phyloP scores from a whole-genome alignment of 345 rosid species.

The Populus ilicifolia region DNA sequence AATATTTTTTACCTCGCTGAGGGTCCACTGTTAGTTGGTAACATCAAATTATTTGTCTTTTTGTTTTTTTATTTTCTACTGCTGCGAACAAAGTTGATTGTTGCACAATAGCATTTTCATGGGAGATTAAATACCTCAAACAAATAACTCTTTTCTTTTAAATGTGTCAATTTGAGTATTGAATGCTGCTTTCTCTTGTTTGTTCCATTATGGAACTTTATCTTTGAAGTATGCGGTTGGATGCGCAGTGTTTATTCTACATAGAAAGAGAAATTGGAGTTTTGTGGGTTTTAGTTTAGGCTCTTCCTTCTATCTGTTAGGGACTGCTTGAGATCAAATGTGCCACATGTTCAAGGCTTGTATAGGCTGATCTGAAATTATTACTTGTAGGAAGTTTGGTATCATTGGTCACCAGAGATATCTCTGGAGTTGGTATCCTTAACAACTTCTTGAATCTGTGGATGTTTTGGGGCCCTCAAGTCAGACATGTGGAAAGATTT shows the following conservation, averaged over 20 bases:
- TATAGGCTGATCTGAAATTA: neutral
- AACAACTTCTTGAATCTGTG: neutral
- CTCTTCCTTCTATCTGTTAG: neutral
- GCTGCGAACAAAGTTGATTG: neutral
- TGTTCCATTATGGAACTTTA: neutral
- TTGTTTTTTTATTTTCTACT: neutral
- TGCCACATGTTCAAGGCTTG: neutral
- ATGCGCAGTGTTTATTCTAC: neutral
- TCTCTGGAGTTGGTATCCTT: neutral
- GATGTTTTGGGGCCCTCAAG: neutral
- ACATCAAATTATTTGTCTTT: neutral
- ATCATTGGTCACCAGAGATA: neutral
- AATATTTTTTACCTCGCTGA: constrained; percentile 14
- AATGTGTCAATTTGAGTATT: neutral
- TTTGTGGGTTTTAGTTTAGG: neutral
- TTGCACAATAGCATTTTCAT: neutral
- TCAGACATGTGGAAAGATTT: neutral
- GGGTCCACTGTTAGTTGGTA: neutral
- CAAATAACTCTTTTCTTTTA: no score
- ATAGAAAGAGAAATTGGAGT: neutral
- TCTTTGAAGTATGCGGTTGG: neutral
- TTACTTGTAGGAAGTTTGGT: neutral
- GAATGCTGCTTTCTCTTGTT: neutral
- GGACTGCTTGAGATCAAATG: neutral
- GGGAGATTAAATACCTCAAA: no score